Evolutionary conservation across 2,329 filamentous ascomycete species (phyloP), one percentile per base, ranked within the genome.

Genomic region (Claviceps spartinae): DNA sequence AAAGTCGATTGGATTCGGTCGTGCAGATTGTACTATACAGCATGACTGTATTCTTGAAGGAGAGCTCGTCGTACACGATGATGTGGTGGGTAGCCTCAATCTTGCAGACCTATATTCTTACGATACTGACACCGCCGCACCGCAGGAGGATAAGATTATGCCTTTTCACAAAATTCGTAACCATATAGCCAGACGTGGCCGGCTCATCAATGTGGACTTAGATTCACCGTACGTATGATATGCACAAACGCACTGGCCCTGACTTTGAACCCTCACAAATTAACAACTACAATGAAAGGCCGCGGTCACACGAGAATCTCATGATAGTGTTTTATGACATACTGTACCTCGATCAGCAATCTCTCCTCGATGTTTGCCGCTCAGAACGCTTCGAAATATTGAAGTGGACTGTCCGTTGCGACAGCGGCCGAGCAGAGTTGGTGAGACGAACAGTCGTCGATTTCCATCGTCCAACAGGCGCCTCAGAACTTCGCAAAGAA

Each of bases 151-250:
- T 22, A 77, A 72, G 40, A 81, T 94, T 3, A 68, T 88, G 44
- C 81, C 82, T 1, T 95, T 95, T 59, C 81, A 93, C 58, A 86
- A 88, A 59, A 84, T 95, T 54, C 78, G 88, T 46, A 90, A 88
- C 58, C 85, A 94, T 60, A 78, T 95, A 26, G 74, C 77, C 7
- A 78, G 88, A 42, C 84, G 86, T 46, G 88, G 88, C 1, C 72
- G 72, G 0, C 85, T 80, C 52, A 69, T 94, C 51, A 82, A 85
- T 1, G 83, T 77, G 0, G 73, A 79, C 5, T 70, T 77, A 52
- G 88, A 94, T 62, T 88, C 84, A 0, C 77, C 78, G 76, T 84
- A 67, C 59, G 77, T 67, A 3, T 43, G 2, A 44, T 2, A 37
- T 26, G 24, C 6, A 37, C 14, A 37, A 38, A 13, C 45, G 37